These are phyloP conservation scores for Helianthus annuus DNA, from an alignment of 129 eudicot species.

Conservation along the genomic window DNA sequence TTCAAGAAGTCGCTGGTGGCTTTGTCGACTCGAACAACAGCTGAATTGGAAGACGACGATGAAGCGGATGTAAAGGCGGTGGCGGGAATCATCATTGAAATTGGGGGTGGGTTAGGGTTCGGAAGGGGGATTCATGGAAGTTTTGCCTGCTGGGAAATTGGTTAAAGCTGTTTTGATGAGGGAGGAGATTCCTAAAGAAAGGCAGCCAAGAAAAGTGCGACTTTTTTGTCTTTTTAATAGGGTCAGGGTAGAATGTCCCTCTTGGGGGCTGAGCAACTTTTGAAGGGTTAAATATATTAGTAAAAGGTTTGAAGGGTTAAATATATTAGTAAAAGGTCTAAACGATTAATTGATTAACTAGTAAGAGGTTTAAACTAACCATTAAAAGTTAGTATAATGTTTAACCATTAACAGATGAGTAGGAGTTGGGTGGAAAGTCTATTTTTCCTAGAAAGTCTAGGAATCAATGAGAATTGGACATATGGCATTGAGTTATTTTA, in stretches of 20 bases:
- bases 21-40: constrained; percentile 75
- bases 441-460: too few relatives aligned
- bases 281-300: too few relatives aligned
- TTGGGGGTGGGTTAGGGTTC: constrained; percentile 1
- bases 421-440: too few relatives aligned
- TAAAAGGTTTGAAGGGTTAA: too few relatives aligned
- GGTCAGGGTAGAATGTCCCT: neutral
- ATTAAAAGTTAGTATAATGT: too few relatives aligned
- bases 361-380: too few relatives aligned
- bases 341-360: too few relatives aligned
- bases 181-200: constrained; percentile 41
- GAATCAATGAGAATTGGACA: too few relatives aligned
- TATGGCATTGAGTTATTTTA: too few relatives aligned
- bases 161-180: constrained; percentile 33
- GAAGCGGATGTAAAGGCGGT: constrained; percentile 48
- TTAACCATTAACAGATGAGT: too few relatives aligned
- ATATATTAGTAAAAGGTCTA: too few relatives aligned
- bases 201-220: constrained; percentile 42
- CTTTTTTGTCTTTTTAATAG: constrained; percentile 36
- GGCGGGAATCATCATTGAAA: constrained; percentile 61
- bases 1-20: constrained; percentile 90
- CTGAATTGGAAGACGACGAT: constrained; percentile 57
- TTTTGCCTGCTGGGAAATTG: constrained; percentile 22
- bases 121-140: constrained; percentile 7
- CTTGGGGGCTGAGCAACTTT: too few relatives aligned